A percentile compares a stretch with the other conserved stretches of the same genome.
These are phyloP conservation scores for Endocarpon pusillum DNA, from an alignment of 495 filamentous ascomycete genomes.

Conservation along the genomic window DNA sequence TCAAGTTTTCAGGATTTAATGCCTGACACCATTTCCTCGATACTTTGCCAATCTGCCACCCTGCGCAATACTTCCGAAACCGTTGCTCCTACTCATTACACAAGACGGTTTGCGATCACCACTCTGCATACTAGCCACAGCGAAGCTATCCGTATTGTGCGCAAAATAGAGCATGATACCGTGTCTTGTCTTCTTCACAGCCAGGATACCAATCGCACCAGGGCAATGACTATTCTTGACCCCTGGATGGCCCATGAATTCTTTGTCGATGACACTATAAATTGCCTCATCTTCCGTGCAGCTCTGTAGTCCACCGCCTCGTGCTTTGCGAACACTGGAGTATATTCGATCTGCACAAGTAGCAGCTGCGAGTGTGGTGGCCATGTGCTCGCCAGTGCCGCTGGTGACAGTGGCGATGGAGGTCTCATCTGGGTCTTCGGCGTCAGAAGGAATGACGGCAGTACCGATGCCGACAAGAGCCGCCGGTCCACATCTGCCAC, in stretches of 20 bases:
- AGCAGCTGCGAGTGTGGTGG: conserved; percentile 68
- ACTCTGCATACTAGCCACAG: conserved; percentile 71
- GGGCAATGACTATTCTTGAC: conserved; percentile 50
- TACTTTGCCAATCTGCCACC: too few species aligned
- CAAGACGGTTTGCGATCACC: conserved; percentile 50
- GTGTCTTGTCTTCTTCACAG: conserved; percentile 55
- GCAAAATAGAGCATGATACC: conserved; percentile 70
- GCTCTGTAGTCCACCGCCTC: conserved; percentile 40
- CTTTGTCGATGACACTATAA: conserved; percentile 48
- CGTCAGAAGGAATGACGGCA: conserved; percentile 56
- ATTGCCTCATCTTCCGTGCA: conserved; percentile 58
- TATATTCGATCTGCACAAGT: conserved; percentile 65
- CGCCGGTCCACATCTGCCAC: conserved; percentile 77
- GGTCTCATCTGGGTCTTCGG: conserved; percentile 39
- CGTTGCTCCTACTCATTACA: conserved; percentile 60
- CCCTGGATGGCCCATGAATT: conserved; percentile 72
- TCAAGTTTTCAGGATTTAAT: too few species aligned
- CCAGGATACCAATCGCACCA: conserved; percentile 69
- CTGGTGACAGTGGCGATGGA: conserved; percentile 68
- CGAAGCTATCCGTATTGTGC: conserved; percentile 86
- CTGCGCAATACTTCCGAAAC: conserved; percentile 22
- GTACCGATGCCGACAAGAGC: conserved; percentile 85
- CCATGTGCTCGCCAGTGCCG: conserved; percentile 95
- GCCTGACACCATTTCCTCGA: too few species aligned
- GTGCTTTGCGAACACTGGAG: conserved; percentile 38